These are phyloP conservation scores for Zygosaccharomyces pseudobailii DNA, from an alignment of 1,139 yeast genomes.

Conservation along the genomic window DNA sequence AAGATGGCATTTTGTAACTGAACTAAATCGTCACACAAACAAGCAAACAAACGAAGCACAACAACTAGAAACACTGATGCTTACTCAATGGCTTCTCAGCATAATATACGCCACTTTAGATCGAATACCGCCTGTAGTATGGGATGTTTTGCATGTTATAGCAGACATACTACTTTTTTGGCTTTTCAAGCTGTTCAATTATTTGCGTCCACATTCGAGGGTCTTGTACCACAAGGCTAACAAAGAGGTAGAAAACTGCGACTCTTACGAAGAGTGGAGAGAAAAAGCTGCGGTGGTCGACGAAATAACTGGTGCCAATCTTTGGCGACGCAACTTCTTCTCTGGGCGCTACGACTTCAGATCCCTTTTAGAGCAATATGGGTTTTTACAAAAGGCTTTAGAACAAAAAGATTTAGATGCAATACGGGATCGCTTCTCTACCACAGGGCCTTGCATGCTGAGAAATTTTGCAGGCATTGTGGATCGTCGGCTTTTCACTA, in stretches of 20 bases:
- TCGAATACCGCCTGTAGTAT: conserved; percentile 55
- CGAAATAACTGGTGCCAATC: conserved; percentile 59
- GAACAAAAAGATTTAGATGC: conserved; percentile 50
- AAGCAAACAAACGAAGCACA: background rate
- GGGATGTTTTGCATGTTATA: conserved; percentile 57
- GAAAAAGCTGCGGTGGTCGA: conserved; percentile 57
- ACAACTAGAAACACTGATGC: conserved; percentile 2
- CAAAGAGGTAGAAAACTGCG: conserved; percentile 30
- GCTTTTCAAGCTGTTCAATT: conserved; percentile 35
- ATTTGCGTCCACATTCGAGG: conserved; percentile 29
- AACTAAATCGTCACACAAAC: background rate
- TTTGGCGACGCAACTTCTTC: conserved; percentile 83
- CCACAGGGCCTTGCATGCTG: conserved; percentile 59
- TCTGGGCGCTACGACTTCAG: conserved; percentile 81
- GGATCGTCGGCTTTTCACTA: conserved; percentile 69
- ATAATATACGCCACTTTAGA: conserved; percentile 35
- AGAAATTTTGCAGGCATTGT: conserved; percentile 91
- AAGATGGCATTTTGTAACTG: conserved; percentile 1
- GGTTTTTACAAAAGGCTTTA: conserved; percentile 59
- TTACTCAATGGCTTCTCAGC: conserved; percentile 20
- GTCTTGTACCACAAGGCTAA: conserved; percentile 30
- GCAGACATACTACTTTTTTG: conserved; percentile 59
- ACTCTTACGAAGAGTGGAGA: conserved; percentile 59
- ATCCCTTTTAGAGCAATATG: conserved; percentile 69
- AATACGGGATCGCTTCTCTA: conserved; percentile 66